Percentiles rank a stretch among this genome's conserved stretches.
These are phyloP conservation scores for Hanseniaspora vineae DNA, from an alignment of 805 yeast species.

Conservation along the genomic window DNA sequence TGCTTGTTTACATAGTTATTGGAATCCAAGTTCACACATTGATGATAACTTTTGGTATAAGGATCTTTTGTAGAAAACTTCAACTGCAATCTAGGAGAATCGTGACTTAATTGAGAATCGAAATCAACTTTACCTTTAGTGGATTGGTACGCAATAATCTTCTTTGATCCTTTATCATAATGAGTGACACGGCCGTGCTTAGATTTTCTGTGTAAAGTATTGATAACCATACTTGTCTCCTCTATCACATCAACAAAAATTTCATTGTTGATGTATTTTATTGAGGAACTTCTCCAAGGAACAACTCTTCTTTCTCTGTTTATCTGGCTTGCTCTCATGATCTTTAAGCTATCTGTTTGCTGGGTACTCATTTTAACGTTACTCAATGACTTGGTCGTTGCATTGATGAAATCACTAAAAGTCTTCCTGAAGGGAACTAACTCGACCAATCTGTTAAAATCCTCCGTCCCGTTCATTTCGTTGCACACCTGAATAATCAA, in stretches of 20 bases:
- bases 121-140: constrained; percentile 55
- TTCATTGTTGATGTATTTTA: constrained; percentile 70
- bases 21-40: constrained; percentile 44
- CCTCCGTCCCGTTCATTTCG: background rate
- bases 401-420: constrained; percentile 23
- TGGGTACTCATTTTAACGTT: constrained; percentile 4
- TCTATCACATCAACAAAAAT: constrained; percentile 76
- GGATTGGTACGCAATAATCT: constrained; percentile 12
- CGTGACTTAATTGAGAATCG: constrained; percentile 60
- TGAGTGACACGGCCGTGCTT: background rate
- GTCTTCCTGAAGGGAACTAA: constrained; percentile 42
- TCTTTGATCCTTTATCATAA: background rate
- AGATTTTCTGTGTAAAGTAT: constrained; percentile 17
- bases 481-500: background rate
- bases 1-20: constrained; percentile 50
- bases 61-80: constrained; percentile 22
- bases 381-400: constrained; percentile 22
- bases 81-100: constrained; percentile 52
- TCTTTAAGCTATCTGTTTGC: constrained; percentile 15
- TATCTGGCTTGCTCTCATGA: constrained; percentile 10
- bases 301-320: constrained; percentile 18
- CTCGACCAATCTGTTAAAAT: constrained; percentile 46
- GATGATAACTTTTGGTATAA: constrained; percentile 30
- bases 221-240: constrained; percentile 39
- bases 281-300: constrained; percentile 73